Evolutionary conservation across 2,329 filamentous ascomycete genomes (phyloP).

Genomic region (Pestalotiopsis sp.): DNA sequence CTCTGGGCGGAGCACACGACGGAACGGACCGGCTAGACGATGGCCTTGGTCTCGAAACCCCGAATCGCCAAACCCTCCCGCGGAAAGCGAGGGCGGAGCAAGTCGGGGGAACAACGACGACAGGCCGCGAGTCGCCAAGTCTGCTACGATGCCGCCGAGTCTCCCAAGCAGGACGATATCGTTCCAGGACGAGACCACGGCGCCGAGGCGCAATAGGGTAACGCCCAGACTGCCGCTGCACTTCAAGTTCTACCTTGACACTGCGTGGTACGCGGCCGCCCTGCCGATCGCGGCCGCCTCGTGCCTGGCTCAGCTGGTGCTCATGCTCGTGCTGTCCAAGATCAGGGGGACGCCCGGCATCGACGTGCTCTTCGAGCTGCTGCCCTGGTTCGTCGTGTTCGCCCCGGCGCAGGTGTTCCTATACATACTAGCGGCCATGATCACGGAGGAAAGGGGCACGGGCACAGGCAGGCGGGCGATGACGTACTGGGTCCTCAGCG

Average conservation of each 20-base stretch:
- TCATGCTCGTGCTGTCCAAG: constrained; percentile 12
- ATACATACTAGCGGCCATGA: constrained; percentile 27
- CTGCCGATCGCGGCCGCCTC: constrained; percentile 1
- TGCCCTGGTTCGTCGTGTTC: constrained; percentile 11
- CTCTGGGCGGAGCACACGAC: not conserved
- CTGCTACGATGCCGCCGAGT: not conserved
- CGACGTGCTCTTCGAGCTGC: not conserved
- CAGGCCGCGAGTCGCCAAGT: not conserved
- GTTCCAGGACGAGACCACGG: not conserved
- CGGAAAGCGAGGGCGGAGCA: not conserved
- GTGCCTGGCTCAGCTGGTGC: constrained; percentile 16
- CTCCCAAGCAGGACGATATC: not conserved
- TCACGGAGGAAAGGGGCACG: constrained; percentile 24
- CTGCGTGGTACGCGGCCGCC: constrained; percentile 6
- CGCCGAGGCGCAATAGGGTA: not conserved
- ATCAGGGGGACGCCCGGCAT: not conserved
- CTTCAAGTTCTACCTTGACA: constrained; percentile 14
- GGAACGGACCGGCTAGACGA: not conserved
- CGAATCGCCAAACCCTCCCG: not conserved
- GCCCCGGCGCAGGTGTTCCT: constrained; percentile 24
- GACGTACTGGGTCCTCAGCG: constrained; percentile 20
- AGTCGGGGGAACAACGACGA: not conserved
- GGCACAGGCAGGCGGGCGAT: constrained; percentile 16
- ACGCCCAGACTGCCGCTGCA: not conserved
- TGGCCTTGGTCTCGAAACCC: not conserved